phyloP scores from a whole-genome alignment of 345 rosid species.

The Excoecaria cochinchinensis region DNA sequence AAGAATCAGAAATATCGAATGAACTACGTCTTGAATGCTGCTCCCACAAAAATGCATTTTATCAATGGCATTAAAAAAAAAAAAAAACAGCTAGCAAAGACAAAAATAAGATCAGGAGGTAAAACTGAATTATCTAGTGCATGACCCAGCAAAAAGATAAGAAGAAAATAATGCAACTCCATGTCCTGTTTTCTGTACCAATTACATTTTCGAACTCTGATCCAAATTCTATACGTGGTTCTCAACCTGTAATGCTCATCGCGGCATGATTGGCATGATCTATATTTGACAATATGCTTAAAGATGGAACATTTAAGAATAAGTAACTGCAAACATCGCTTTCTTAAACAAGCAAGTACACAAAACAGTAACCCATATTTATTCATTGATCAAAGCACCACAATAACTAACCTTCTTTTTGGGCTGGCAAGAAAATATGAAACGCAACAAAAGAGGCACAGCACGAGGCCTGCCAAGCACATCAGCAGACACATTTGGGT shows the following conservation, averaged over 20 bases:
- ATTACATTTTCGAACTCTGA: background rate
- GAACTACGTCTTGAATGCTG: constrained; percentile 97
- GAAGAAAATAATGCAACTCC: background rate
- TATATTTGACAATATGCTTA: background rate
- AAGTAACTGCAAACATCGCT: background rate
- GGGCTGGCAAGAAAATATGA: constrained; percentile 87
- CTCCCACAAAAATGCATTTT: constrained; percentile 85
- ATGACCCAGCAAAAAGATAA: background rate
- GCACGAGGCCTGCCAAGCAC: constrained; percentile 86
- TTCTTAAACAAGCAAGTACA: background rate
- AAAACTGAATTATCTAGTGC: constrained; percentile 3
- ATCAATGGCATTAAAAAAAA: constrained; percentile 57
- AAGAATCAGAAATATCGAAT: constrained; percentile 90
- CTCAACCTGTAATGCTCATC: background rate
- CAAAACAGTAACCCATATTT: background rate
- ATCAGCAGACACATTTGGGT: constrained; percentile 62
- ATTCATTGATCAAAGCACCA: background rate
- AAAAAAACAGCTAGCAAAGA: constrained; percentile 46
- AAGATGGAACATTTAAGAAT: background rate
- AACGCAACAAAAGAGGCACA: constrained; percentile 72
- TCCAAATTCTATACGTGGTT: background rate
- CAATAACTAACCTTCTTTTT: constrained; percentile 59
- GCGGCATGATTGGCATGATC: background rate
- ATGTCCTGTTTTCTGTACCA: background rate
- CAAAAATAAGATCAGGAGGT: constrained; percentile 17